Percentiles rank a stretch among this genome's conserved stretches.
phyloP scores from a whole-genome alignment of 768 basidiomycete species.

The Auriscalpium vulgare region DNA sequence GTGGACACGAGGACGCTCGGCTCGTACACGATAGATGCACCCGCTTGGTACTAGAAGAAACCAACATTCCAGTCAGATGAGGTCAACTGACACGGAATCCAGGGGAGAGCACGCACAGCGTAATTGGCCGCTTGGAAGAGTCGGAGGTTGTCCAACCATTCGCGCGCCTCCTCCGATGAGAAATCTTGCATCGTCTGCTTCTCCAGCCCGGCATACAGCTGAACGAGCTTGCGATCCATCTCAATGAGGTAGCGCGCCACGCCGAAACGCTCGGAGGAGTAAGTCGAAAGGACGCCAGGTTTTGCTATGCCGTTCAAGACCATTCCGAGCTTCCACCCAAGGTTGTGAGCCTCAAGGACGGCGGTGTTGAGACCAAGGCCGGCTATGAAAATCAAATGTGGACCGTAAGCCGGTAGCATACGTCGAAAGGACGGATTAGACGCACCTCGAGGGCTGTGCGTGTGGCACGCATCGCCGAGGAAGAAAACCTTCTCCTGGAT shows the following conservation, averaged over 20 bases:
- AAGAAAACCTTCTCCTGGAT: slow-evolving; percentile 3
- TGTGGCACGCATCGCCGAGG: slow-evolving; percentile 6
- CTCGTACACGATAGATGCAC: slow-evolving; percentile 4
- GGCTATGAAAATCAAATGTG: background rate
- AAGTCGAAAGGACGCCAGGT: slow-evolving; percentile 1
- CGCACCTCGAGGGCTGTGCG: slow-evolving; percentile 5
- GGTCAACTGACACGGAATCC: background rate
- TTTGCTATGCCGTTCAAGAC: slow-evolving; percentile 1
- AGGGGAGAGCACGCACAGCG: background rate
- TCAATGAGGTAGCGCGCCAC: slow-evolving; percentile 2
- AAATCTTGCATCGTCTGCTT: slow-evolving; percentile 4
- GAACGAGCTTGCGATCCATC: slow-evolving; percentile 7
- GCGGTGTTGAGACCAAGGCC: slow-evolving; percentile 7
- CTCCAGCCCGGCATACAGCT: slow-evolving; percentile 5
- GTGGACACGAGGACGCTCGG: background rate
- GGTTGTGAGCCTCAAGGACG: slow-evolving; percentile 4
- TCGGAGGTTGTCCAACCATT: background rate
- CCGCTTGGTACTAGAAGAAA: slow-evolving; percentile 1
- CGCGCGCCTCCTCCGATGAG: slow-evolving; percentile 1
- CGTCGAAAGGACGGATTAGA: background rate
- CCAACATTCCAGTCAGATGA: background rate
- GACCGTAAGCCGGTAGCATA: background rate
- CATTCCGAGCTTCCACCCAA: slow-evolving; percentile 4
- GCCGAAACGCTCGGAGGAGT: slow-evolving; percentile 2
- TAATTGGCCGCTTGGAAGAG: slow-evolving; percentile 5